Base-by-base conservation (phyloP, 2,329 filamentous ascomycete genomes). In the Ceratocystis destructans region DNA sequence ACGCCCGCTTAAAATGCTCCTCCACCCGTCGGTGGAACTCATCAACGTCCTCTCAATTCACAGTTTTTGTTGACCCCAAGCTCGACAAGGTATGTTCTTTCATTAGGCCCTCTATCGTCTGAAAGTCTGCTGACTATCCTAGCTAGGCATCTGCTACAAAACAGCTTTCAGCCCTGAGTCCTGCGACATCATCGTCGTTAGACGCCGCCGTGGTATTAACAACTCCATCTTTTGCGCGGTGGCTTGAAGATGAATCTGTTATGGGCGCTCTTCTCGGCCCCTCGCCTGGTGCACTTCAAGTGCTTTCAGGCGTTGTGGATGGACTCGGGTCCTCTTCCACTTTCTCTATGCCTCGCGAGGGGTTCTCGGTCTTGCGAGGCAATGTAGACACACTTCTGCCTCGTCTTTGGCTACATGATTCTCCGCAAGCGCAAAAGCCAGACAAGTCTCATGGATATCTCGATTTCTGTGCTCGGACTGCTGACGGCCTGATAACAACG, bases 261-360 rank as follows among this genome's bases (percentile, higher is more conserved):
- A 76, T 80, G 71, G 48, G 64, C 4, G 64, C 61, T 10, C 62
- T 72, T 17, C 59, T 72, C 53, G 61, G 69, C 12, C 70, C 46
- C 15, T 44, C 31, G 33, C 61, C 46, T 15, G 66, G 68, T 3
- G 70, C 75, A 28, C 74, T 83, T 44, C 75, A 80, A 68, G 74
- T 85, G 6, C 69, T 87, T 15, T 76, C 76, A 28, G 85, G 80
- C 12, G 79, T 84, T 3, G 79, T 85, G 33, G 84, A 87, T 71
- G 77, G 79, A 7, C 73, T 87, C 41, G 73, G 77, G 25, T 77
- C 78, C 7, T 70, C 72, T 5, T 61, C 45, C 5, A 25, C 48
- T 25, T 67, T 64, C n/a, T 53, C 45, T 8, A n/a, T 46, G 61
- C 62, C 37, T 53, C 61, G 20, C 15, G 37, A 46, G 0, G 69